Conservation (phyloP, 495 filamentous ascomycete genomes). For the Xylaria palmicola region DNA sequence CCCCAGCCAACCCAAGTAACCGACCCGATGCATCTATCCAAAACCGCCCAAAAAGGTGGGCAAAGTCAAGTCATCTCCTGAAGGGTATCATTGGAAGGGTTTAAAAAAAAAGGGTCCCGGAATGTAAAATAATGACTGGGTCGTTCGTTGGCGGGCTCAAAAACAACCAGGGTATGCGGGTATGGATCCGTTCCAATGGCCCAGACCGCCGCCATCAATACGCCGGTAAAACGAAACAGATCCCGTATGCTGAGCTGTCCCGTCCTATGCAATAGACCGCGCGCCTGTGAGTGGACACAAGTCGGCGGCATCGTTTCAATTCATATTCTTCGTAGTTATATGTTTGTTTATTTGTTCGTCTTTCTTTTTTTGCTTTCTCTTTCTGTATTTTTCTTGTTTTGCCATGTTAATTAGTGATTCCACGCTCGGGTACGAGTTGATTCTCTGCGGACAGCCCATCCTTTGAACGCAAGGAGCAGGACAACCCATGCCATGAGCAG, state of each 20-base stretch:
- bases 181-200: background rate
- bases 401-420: slow-evolving; percentile 17
- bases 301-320: background rate
- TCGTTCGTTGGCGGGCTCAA: background rate
- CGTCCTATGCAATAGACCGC: slow-evolving; percentile 9
- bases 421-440: slow-evolving; percentile 19
- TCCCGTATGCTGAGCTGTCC: slow-evolving; percentile 10
- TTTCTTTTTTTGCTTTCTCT: background rate
- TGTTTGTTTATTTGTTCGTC: background rate
- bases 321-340: no score
- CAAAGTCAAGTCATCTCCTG: background rate
- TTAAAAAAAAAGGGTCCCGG: background rate
- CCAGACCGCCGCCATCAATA: background rate
- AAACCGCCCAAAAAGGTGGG: background rate
- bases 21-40: slow-evolving; percentile 4
- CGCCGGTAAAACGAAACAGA: slow-evolving; percentile 3
- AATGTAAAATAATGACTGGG: background rate
- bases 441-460: slow-evolving; percentile 75
- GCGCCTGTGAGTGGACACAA: background rate
- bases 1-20: background rate
- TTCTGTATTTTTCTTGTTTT: background rate
- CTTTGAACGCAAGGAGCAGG: slow-evolving; percentile 79
- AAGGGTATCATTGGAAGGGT: slow-evolving; percentile 17
- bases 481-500: slow-evolving; percentile 86
- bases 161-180: background rate